Conservation (phyloP, 768 basidiomycete genomes). For the Strobilomyces confusus region DNA sequence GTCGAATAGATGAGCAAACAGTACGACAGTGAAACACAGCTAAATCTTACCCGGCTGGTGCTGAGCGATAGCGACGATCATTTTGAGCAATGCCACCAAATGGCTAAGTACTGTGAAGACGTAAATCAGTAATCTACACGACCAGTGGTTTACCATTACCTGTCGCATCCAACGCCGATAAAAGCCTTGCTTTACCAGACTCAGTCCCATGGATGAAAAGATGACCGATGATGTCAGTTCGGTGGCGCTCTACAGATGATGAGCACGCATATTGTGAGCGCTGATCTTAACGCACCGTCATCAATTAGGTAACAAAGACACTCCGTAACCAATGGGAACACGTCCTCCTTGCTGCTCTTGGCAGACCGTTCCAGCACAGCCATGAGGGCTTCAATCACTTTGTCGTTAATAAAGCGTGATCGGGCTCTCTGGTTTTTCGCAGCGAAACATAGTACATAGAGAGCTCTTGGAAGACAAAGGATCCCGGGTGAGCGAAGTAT, state of each 20-base stretch:
- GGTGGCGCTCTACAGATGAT: neutral
- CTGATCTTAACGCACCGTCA: neutral
- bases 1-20: neutral
- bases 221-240: neutral
- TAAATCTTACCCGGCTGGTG: neutral
- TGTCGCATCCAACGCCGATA: neutral
- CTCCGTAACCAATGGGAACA: neutral
- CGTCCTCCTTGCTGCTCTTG: neutral
- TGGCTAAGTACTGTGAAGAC: neutral
- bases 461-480: neutral
- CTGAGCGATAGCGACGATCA: neutral
- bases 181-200: neutral
- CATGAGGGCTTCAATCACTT: neutral
- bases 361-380: neutral
- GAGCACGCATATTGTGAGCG: neutral
- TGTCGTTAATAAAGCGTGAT: neutral
- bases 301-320: neutral
- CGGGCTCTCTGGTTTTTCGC: neutral
- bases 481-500: neutral
- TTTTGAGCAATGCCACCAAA: neutral
- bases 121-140: neutral
- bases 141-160: neutral
- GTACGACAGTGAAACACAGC: neutral
- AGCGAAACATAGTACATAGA: neutral
- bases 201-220: neutral